Evolutionary conservation across 1,284 basidiomycete species (phyloP).

Genomic region (Cutaneotrichosporon cutaneum): DNA sequence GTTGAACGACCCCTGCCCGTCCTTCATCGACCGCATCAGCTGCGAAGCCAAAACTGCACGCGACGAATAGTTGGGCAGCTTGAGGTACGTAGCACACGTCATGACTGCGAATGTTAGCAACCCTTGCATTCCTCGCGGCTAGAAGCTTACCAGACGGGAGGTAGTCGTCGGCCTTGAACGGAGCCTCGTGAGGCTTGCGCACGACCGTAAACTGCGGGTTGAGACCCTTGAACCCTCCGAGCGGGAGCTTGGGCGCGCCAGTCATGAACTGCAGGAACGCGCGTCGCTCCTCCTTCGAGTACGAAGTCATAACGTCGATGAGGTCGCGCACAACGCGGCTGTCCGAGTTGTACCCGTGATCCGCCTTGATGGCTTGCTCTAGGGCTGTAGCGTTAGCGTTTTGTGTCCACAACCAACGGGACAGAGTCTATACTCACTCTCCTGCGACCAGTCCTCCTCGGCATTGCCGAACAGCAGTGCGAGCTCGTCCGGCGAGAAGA

Average conservation of each 20-base stretch:
- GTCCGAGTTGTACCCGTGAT: slow-evolving; percentile 96
- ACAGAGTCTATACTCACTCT: slow-evolving; percentile 63
- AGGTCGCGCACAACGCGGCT: slow-evolving; percentile 85
- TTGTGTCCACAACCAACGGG: background rate
- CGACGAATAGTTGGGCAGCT: slow-evolving; percentile 87
- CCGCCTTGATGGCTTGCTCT: slow-evolving; percentile 86
- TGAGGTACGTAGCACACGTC: slow-evolving; percentile 63
- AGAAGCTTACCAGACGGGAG: slow-evolving; percentile 74
- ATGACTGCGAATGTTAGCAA: slow-evolving; percentile 13
- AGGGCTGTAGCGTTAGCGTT: slow-evolving; percentile 62
- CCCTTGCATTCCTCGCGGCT: no score
- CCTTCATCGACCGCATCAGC: slow-evolving; percentile 74
- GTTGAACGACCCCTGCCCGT: slow-evolving; percentile 93
- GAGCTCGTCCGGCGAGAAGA: slow-evolving; percentile 91
- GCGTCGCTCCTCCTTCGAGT: slow-evolving; percentile 70
- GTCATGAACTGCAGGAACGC: slow-evolving; percentile 96
- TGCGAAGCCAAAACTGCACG: slow-evolving; percentile 78
- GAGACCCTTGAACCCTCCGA: slow-evolving; percentile 93
- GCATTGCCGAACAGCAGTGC: slow-evolving; percentile 91
- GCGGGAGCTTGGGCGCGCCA: slow-evolving; percentile 88
- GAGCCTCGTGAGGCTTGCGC: slow-evolving; percentile 90
- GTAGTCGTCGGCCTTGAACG: slow-evolving; percentile 87
- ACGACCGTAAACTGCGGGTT: slow-evolving; percentile 95
- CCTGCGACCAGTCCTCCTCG: slow-evolving; percentile 88
- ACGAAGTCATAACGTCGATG: slow-evolving; percentile 80